phyloP scores from a whole-genome alignment of 164 flowering plant species.

The Chimonanthus salicifolius region DNA sequence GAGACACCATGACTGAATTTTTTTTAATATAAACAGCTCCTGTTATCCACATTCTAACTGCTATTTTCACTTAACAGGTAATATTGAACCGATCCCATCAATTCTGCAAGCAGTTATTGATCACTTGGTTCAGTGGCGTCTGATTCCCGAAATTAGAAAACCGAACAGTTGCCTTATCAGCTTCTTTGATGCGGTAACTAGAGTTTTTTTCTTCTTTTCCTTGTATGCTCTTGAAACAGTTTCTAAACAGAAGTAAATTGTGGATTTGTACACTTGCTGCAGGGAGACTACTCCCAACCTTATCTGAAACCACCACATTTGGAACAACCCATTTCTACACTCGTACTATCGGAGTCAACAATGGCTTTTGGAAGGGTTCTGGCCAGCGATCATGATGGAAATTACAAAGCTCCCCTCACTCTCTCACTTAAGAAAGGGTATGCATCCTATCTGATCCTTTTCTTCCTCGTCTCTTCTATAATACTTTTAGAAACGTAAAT shows the following conservation, averaged over 20 bases:
- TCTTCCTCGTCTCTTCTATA: conserved; percentile 1
- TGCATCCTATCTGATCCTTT: conserved; percentile 15
- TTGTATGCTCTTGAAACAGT: not conserved
- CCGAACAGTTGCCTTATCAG: conserved; percentile 90
- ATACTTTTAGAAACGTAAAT: too few relatives aligned
- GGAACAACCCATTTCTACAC: conserved; percentile 83
- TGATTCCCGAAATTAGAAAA: conserved; percentile 65
- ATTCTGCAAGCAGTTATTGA: conserved; percentile 66
- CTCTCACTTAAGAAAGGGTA: conserved; percentile 87
- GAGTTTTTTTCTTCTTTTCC: not conserved
- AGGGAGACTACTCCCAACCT: conserved; percentile 95
- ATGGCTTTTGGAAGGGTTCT: conserved; percentile 91
- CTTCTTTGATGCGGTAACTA: conserved; percentile 84
- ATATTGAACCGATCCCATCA: conserved; percentile 74
- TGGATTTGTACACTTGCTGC: conserved; percentile 6
- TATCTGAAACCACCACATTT: conserved; percentile 91
- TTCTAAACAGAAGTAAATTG: not conserved
- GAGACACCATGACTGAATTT: too few relatives aligned
- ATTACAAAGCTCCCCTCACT: conserved; percentile 73
- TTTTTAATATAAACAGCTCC: too few relatives aligned
- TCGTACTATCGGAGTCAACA: conserved; percentile 68
- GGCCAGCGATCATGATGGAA: conserved; percentile 60
- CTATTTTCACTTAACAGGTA: conserved; percentile 34
- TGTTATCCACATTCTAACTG: not conserved
- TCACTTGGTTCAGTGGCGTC: conserved; percentile 73